A percentile compares a stretch with the other conserved stretches of the same genome.
phyloP scores from a whole-genome alignment of 257 asterid genomes.

The Fraxinus anomala region DNA sequence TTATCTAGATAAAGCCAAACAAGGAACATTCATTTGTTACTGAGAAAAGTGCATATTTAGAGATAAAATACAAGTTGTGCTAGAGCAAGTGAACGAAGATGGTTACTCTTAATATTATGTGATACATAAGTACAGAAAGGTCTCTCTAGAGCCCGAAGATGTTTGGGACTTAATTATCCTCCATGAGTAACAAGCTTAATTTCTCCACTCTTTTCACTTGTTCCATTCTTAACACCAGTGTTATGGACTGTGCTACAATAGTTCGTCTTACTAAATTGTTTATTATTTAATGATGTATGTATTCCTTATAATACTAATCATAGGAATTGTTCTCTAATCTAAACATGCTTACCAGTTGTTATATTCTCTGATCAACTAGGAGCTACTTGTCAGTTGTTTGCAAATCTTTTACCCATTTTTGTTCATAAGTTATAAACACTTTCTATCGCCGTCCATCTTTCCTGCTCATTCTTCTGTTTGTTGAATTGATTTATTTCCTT shows the following conservation, averaged over 20 bases:
- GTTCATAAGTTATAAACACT: background rate
- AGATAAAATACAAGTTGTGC: background rate
- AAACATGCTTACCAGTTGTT: conserved; percentile 18
- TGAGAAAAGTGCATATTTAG: background rate
- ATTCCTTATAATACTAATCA: background rate
- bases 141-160: background rate
- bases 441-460: conserved; percentile 3
- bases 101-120: background rate
- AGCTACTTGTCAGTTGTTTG: background rate
- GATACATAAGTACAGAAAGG: background rate
- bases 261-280: background rate
- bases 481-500: conserved; percentile 11
- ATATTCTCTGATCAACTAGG: background rate
- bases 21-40: background rate
- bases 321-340: background rate
- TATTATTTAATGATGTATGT: background rate
- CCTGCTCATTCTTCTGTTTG: conserved; percentile 18
- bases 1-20: background rate
- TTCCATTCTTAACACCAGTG: background rate
- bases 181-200: background rate
- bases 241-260: background rate
- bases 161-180: background rate
- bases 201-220: background rate
- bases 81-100: background rate
- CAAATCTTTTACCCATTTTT: conserved; percentile 1